These are phyloP conservation scores for Fraxinus sp. DNA, from an alignment of 305 asterid genomes.

Conservation along the genomic window DNA sequence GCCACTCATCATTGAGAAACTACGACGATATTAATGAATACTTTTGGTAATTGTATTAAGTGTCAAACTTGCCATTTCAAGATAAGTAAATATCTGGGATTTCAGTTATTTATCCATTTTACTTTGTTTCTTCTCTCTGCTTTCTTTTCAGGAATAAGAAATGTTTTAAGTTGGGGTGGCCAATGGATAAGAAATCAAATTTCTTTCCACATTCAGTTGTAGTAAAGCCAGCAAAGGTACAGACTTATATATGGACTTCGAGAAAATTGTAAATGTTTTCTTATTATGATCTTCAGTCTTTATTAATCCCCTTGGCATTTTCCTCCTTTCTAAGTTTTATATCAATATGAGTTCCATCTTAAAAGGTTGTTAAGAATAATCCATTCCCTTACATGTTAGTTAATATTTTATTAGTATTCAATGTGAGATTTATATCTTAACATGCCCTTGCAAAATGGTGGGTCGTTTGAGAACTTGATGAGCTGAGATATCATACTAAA, in stretches of 20 bases:
- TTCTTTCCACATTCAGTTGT: constrained; percentile 78
- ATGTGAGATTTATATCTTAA: background rate
- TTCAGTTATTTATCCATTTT: constrained; percentile 17
- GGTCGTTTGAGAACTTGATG: background rate
- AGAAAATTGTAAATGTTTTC: constrained; percentile 16
- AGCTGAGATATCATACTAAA: background rate
- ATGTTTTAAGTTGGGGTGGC: constrained; percentile 91
- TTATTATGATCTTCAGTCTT: background rate
- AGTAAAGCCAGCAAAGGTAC: constrained; percentile 48
- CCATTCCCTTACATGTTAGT: background rate
- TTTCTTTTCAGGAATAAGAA: constrained; percentile 58
- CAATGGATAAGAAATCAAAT: constrained; percentile 67
- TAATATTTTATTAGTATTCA: background rate
- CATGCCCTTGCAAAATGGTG: background rate
- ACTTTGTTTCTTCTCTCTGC: constrained; percentile 24
- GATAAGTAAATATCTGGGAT: constrained; percentile 15
- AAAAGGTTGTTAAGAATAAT: background rate
- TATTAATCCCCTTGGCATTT: constrained; percentile 16
- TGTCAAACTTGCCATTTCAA: constrained; percentile 19
- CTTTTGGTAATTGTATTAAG: constrained; percentile 70
- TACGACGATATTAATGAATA: constrained; percentile 95
- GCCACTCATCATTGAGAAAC: constrained; percentile 98
- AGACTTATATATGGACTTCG: constrained; percentile 10
- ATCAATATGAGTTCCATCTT: background rate
- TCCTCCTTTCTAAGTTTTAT: background rate